These are phyloP conservation scores for Clonostachys solani DNA, from an alignment of 2,329 filamentous ascomycete genomes.

Conservation along the genomic window DNA sequence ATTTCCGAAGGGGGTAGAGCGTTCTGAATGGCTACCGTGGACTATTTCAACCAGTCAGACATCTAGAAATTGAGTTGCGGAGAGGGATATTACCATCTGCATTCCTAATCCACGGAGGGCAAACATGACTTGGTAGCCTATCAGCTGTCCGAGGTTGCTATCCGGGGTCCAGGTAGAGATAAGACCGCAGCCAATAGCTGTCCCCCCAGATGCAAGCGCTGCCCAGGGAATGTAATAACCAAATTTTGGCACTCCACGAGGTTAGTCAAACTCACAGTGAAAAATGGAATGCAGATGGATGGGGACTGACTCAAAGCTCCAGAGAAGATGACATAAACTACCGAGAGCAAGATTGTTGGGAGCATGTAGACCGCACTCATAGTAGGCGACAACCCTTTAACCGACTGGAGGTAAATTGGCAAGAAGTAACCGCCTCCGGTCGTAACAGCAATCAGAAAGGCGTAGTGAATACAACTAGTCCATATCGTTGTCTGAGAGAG, in stretches of 20 bases:
- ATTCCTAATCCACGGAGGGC: slow-evolving; percentile 35
- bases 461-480: slow-evolving; percentile 27
- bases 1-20: slow-evolving; percentile 2
- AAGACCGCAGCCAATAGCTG: slow-evolving; percentile 27
- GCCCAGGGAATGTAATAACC: slow-evolving; percentile 8
- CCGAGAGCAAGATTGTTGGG: slow-evolving; percentile 30
- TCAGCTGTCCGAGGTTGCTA: slow-evolving; percentile 29
- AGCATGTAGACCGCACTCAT: slow-evolving; percentile 32
- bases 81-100: slow-evolving; percentile 20
- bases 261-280: slow-evolving; percentile 9
- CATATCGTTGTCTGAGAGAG: slow-evolving; percentile 10
- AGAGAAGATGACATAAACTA: slow-evolving; percentile 24
- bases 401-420: slow-evolving; percentile 41
- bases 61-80: no score
- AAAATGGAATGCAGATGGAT: slow-evolving; percentile 14
- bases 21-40: slow-evolving; percentile 6
- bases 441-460: slow-evolving; percentile 32
- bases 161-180: slow-evolving; percentile 27
- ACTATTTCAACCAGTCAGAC: neutral
- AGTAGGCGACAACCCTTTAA: slow-evolving; percentile 30
- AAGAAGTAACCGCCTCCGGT: slow-evolving; percentile 36
- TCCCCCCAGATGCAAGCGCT: slow-evolving; percentile 27
- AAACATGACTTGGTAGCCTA: slow-evolving; percentile 41
- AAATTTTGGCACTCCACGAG: neutral
- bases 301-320: slow-evolving; percentile 20